These are phyloP conservation scores for Dothistroma pini DNA, from an alignment of 2,329 filamentous ascomycete genomes.

Conservation along the genomic window DNA sequence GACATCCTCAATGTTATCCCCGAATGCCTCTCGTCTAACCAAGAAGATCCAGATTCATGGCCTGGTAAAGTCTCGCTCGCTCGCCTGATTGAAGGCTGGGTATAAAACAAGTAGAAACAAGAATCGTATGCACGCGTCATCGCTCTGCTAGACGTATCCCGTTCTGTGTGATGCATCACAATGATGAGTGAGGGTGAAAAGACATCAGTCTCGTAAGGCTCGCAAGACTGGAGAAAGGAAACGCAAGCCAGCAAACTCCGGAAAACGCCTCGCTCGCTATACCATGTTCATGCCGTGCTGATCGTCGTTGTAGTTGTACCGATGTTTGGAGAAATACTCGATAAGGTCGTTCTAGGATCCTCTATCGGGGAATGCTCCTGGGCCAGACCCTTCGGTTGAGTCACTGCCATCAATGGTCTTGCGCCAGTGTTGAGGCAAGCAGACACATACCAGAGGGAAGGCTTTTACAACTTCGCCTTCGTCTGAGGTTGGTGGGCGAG, in stretches of 20 bases:
- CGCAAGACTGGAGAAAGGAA: background rate
- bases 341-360: conserved; percentile 12
- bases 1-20: background rate
- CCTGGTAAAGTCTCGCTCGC: background rate
- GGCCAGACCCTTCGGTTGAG: conserved; percentile 34
- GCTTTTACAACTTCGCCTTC: conserved; percentile 81
- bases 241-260: background rate
- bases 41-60: background rate
- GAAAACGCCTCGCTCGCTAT: conserved; percentile 10
- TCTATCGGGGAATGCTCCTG: conserved; percentile 14
- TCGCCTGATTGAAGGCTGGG: conserved; percentile 1
- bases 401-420: conserved; percentile 89
- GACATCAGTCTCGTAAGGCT: background rate
- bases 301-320: conserved; percentile 14
- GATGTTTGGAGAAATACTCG: conserved; percentile 12
- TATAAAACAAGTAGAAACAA: conserved; percentile 8
- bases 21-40: background rate
- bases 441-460: conserved; percentile 95
- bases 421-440: conserved; percentile 90
- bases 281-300: conserved; percentile 9
- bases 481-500: conserved; percentile 21
- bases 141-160: background rate
- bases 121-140: background rate
- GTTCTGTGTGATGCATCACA: conserved; percentile 2
- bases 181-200: conserved; percentile 1